These are phyloP conservation scores for Helianthus annuus DNA, from an alignment of 129 eudicot genomes.

Conservation along the genomic window DNA sequence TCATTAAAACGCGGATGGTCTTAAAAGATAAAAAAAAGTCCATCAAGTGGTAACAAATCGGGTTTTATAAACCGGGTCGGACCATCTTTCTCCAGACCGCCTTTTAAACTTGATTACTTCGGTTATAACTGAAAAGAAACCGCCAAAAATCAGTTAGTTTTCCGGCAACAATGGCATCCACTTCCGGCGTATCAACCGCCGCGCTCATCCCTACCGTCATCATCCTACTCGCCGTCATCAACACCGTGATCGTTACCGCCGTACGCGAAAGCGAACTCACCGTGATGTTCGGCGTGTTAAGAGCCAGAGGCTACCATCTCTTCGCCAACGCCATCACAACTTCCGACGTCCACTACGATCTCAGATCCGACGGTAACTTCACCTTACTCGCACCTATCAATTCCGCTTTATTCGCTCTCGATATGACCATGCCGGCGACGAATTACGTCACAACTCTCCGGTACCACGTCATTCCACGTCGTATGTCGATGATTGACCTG, in stretches of 20 bases:
- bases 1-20: too few relatives aligned
- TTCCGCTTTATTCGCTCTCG: conserved; percentile 53
- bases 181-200: conserved; percentile 26
- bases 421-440: conserved; percentile 48
- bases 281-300: conserved; percentile 32
- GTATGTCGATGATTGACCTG: conserved; percentile 44
- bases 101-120: not conserved
- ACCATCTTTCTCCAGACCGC: not conserved
- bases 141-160: conserved; percentile 27
- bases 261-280: conserved; percentile 41
- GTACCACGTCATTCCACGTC: conserved; percentile 47
- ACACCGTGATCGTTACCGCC: conserved; percentile 29
- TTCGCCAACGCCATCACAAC: conserved; percentile 62
- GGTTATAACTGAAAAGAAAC: conserved; percentile 20
- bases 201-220: conserved; percentile 20
- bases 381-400: conserved; percentile 63
- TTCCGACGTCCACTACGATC: conserved; percentile 49
- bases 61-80: conserved; percentile 21
- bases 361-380: conserved; percentile 42
- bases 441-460: conserved; percentile 54
- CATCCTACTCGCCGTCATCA: conserved; percentile 29
- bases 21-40: too few relatives aligned
- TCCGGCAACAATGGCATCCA: conserved; percentile 33
- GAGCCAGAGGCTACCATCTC: conserved; percentile 61
- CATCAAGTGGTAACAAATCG: not conserved